A percentile compares a stretch with the other conserved stretches of the same genome.
These are phyloP conservation scores for Neonectria neomacrospora DNA, from an alignment of 2,329 filamentous ascomycete species.

Conservation along the genomic window DNA sequence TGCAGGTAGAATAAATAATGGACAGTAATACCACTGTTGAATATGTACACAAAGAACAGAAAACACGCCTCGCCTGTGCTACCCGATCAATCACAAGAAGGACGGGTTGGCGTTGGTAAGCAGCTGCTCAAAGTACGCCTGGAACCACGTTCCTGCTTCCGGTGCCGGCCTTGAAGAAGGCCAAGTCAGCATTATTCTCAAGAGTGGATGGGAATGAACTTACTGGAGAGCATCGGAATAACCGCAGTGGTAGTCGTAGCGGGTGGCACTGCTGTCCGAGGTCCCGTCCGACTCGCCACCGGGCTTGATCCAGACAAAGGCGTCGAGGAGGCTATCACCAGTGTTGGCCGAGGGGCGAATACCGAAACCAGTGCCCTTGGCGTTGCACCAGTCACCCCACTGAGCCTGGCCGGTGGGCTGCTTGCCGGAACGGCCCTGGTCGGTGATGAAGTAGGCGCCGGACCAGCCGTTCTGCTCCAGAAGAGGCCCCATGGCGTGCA, in stretches of 20 bases:
- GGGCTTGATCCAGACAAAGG: conserved; percentile 78
- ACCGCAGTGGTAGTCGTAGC: conserved; percentile 58
- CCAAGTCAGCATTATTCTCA: conserved; percentile 40
- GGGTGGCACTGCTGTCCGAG: conserved; percentile 58
- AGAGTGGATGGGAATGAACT: not conserved
- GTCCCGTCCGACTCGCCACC: conserved; percentile 68
- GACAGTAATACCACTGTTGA: not conserved
- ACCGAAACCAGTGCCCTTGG: conserved; percentile 71
- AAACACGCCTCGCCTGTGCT: not conserved
- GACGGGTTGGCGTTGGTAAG: conserved; percentile 66
- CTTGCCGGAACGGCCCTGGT: conserved; percentile 64
- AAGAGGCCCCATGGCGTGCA: conserved; percentile 71
- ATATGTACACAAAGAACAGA: conserved; percentile 10
- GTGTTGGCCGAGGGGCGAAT: conserved; percentile 72
- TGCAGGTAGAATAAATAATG: too few relatives aligned
- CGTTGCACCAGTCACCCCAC: conserved; percentile 78
- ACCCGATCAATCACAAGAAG: conserved; percentile 46
- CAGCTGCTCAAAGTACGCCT: conserved; percentile 68
- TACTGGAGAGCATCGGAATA: conserved; percentile 59
- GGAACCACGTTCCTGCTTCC: conserved; percentile 76
- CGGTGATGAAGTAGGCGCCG: conserved; percentile 60
- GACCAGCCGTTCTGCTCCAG: conserved; percentile 60
- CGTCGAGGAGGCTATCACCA: conserved; percentile 67
- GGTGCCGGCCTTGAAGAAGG: conserved; percentile 64
- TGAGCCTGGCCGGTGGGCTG: conserved; percentile 70